phyloP scores from a whole-genome alignment of 2,329 filamentous ascomycete genomes.

The Fusarium sp. region DNA sequence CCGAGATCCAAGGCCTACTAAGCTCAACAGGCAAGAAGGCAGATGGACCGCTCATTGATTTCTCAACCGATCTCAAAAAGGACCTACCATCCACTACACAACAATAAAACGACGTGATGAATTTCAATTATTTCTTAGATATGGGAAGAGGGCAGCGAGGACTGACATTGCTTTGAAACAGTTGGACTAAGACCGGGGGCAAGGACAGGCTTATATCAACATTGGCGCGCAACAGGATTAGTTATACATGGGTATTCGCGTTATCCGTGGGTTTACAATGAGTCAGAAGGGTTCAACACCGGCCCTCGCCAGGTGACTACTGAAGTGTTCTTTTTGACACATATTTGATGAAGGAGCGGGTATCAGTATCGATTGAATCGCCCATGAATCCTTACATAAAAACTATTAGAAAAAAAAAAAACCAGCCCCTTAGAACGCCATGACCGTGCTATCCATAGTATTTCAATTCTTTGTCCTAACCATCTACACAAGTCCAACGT shows the following conservation, averaged over 20 bases:
- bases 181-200: slow-evolving; percentile 36
- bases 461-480: slow-evolving; percentile 18
- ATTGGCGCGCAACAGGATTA: slow-evolving; percentile 48
- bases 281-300: slow-evolving; percentile 50
- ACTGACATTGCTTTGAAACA: slow-evolving; percentile 41
- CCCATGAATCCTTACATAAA: slow-evolving; percentile 41
- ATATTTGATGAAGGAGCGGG: slow-evolving; percentile 38
- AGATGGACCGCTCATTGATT: slow-evolving; percentile 69
- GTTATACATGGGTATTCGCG: slow-evolving; percentile 48
- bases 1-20: slow-evolving; percentile 63
- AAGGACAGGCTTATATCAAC: slow-evolving; percentile 46
- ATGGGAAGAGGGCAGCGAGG: slow-evolving; percentile 24
- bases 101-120: slow-evolving; percentile 44
- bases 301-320: slow-evolving; percentile 35
- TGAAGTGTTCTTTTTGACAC: slow-evolving; percentile 25
- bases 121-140: slow-evolving; percentile 35
- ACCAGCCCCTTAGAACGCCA: slow-evolving; percentile 49
- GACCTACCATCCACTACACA: slow-evolving; percentile 58
- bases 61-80: slow-evolving; percentile 68
- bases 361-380: slow-evolving; percentile 38
- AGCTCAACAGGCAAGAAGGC: slow-evolving; percentile 63
- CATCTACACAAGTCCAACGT: slow-evolving; percentile 15
- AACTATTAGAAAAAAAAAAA: slow-evolving; percentile 38
- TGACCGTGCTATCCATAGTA: slow-evolving; percentile 38
- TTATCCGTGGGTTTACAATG: slow-evolving; percentile 47